These are phyloP conservation scores for Oryza glumipatula DNA, from an alignment of 176 grass and related monocot species.

Conservation along the genomic window DNA sequence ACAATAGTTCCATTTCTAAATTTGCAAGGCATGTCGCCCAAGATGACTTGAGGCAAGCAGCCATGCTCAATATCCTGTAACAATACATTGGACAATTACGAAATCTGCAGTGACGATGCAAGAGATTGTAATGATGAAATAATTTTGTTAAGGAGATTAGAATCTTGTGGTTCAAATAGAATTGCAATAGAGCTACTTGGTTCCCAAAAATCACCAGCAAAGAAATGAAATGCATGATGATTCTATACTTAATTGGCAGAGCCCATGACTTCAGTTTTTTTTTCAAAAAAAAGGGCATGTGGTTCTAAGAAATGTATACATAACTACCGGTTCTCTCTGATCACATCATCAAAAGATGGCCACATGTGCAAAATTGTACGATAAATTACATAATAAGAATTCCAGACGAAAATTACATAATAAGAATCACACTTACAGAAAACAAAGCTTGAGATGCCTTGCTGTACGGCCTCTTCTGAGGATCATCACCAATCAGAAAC, in stretches of 20 bases:
- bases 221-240: slow-evolving; percentile 4
- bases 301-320: neutral
- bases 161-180: neutral
- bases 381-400: slow-evolving; percentile 8
- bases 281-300: neutral
- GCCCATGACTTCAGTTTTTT: neutral
- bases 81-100: neutral
- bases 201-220: neutral
- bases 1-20: slow-evolving; percentile 54
- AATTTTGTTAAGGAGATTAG: neutral
- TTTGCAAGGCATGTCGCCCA: slow-evolving; percentile 50
- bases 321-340: neutral
- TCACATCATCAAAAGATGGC: neutral
- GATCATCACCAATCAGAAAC: slow-evolving; percentile 48
- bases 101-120: neutral
- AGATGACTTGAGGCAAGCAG: slow-evolving; percentile 54
- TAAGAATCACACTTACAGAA: slow-evolving; percentile 44
- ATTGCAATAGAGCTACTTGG: neutral
- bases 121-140: neutral
- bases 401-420: neutral
- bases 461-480: slow-evolving; percentile 50
- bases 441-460: slow-evolving; percentile 43
- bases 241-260: neutral
- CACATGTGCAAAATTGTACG: neutral
- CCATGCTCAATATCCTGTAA: slow-evolving; percentile 65